Evolutionary conservation across 495 filamentous ascomycete genomes (phyloP).

Genomic region (Amniculicola lignicola): DNA sequence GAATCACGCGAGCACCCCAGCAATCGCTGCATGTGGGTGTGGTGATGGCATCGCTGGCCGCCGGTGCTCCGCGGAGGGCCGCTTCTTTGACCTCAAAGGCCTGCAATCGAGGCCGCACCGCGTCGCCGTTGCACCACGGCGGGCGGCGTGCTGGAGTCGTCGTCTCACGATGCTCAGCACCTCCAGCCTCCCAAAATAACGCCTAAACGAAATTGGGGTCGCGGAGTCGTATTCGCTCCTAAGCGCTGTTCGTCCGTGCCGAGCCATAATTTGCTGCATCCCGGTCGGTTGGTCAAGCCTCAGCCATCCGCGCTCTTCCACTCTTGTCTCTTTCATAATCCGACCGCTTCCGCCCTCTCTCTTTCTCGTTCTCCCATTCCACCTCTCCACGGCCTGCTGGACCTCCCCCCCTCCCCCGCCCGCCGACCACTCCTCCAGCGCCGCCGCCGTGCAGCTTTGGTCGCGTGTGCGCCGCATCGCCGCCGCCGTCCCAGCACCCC

Average conservation of each 20-base stretch:
- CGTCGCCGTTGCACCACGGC: not conserved
- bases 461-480: conserved; percentile 2
- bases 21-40: not conserved
- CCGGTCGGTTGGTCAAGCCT: conserved; percentile 6
- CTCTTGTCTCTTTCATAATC: conserved; percentile 20
- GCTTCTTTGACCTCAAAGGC: not conserved
- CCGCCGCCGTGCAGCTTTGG: not conserved
- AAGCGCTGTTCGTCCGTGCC: conserved; percentile 10
- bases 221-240: not conserved
- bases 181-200: not conserved
- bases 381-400: not conserved
- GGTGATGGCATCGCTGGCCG: not conserved
- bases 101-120: not conserved
- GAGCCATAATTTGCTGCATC: conserved; percentile 6
- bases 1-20: not conserved
- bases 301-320: conserved; percentile 16
- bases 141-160: not conserved
- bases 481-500: not conserved
- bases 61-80: not conserved
- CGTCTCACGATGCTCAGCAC: not conserved
- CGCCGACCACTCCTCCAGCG: not conserved
- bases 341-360: conserved; percentile 1
- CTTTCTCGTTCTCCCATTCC: not conserved
- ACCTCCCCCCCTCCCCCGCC: not conserved
- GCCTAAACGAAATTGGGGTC: conserved; percentile 5